Conservation (phyloP, 257 asterid species). For the Przewalskia tangutica region DNA sequence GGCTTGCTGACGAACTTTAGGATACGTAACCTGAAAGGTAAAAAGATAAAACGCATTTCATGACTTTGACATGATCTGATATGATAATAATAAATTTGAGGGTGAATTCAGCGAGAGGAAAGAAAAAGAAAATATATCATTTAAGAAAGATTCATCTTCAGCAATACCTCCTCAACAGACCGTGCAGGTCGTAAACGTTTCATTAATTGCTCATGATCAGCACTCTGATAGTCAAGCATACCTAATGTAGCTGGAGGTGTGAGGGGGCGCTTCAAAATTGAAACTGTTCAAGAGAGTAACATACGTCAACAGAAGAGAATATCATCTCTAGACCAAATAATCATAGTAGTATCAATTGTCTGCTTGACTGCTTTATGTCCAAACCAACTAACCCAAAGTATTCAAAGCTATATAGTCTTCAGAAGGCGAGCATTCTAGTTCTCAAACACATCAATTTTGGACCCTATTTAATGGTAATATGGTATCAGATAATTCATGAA, state of each 20-base stretch:
- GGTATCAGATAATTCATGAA: not conserved
- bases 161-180: constrained; percentile 84
- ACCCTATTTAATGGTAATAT: not conserved
- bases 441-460: not conserved
- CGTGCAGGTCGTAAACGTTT: constrained; percentile 90
- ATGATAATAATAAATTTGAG: not conserved
- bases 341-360: not conserved
- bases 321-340: not conserved
- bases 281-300: constrained; percentile 34
- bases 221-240: constrained; percentile 75
- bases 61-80: not conserved
- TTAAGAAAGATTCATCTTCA: constrained; percentile 3
- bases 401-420: not conserved
- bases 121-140: not conserved
- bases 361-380: not conserved
- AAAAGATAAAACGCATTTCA: constrained; percentile 9
- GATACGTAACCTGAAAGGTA: constrained; percentile 72
- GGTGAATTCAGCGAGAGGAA: not conserved
- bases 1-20: constrained; percentile 73
- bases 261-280: constrained; percentile 81
- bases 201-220: constrained; percentile 93
- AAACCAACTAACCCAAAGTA: not conserved
- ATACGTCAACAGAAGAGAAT: not conserved
- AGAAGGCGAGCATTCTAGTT: not conserved
- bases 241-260: constrained; percentile 94